Conservation (phyloP, 148 eudicot genomes). For the Beta vulgaris region DNA sequence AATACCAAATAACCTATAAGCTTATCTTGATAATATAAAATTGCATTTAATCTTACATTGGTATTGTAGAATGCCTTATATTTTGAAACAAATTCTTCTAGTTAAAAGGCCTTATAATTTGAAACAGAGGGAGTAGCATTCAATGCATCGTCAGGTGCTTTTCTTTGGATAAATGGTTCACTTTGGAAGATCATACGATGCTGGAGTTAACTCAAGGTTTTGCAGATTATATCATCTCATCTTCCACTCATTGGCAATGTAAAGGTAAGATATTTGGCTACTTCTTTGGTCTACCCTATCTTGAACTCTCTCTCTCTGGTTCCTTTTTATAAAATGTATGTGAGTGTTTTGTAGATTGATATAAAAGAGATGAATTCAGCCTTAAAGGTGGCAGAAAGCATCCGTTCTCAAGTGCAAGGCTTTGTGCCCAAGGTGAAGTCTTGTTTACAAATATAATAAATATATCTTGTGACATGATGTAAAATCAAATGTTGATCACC, state of each 20-base stretch:
- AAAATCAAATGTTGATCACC: too few species aligned
- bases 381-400: slow-evolving; percentile 48
- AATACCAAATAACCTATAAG: too few species aligned
- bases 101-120: too few species aligned
- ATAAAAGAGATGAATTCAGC: slow-evolving; percentile 53
- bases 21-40: too few species aligned
- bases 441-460: too few species aligned
- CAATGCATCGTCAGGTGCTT: slow-evolving; percentile 46
- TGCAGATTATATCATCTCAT: slow-evolving; percentile 53
- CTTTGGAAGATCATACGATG: slow-evolving; percentile 57
- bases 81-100: too few species aligned
- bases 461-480: too few species aligned
- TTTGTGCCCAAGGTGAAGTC: slow-evolving; percentile 50
- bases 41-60: too few species aligned
- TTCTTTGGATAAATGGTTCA: slow-evolving; percentile 67
- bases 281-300: background rate
- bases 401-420: slow-evolving; percentile 42
- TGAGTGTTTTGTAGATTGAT: slow-evolving; percentile 41
- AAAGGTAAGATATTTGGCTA: slow-evolving; percentile 39
- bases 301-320: background rate
- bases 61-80: too few species aligned
- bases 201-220: slow-evolving; percentile 45
- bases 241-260: slow-evolving; percentile 66
- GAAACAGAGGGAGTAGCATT: too few species aligned
- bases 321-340: slow-evolving; percentile 1